Conservation (phyloP, 208 protist species). For the Acanthamoeba culbertsoni region DNA sequence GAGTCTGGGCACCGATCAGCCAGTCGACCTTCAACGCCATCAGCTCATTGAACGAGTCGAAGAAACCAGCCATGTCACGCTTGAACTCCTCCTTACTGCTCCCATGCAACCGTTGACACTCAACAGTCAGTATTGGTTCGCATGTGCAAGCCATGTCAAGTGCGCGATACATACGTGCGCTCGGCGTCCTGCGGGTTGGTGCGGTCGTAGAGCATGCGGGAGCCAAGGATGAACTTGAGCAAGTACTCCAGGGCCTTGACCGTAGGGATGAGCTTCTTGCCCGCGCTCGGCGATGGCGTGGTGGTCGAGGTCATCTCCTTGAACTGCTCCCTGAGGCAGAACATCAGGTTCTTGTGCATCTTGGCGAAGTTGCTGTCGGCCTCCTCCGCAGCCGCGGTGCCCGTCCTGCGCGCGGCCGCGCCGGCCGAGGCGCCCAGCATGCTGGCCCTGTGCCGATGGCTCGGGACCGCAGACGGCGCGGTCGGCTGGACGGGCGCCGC, state of each 20-base stretch:
- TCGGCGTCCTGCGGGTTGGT: slow-evolving; percentile 3
- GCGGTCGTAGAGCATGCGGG: slow-evolving; percentile 38
- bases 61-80: slow-evolving; percentile 11
- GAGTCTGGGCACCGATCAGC: slow-evolving; percentile 69
- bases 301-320: neutral
- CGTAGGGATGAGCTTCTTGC: slow-evolving; percentile 52
- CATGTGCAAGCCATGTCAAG: neutral
- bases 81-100: slow-evolving; percentile 58
- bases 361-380: slow-evolving; percentile 49
- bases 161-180: neutral
- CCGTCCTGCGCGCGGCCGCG: neutral
- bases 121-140: neutral
- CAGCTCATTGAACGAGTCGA: slow-evolving; percentile 54
- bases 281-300: neutral
- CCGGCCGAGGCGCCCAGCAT: neutral
- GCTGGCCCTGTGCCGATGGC: neutral
- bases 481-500: neutral
- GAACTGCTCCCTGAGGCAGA: slow-evolving; percentile 54
- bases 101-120: neutral
- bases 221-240: slow-evolving; percentile 61
- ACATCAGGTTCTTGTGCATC: slow-evolving; percentile 59
- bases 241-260: slow-evolving; percentile 71
- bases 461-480: neutral
- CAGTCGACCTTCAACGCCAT: slow-evolving; percentile 39
- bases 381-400: neutral